Base-by-base conservation (phyloP, 768 basidiomycete species). In the Termitomyces titanicus region DNA sequence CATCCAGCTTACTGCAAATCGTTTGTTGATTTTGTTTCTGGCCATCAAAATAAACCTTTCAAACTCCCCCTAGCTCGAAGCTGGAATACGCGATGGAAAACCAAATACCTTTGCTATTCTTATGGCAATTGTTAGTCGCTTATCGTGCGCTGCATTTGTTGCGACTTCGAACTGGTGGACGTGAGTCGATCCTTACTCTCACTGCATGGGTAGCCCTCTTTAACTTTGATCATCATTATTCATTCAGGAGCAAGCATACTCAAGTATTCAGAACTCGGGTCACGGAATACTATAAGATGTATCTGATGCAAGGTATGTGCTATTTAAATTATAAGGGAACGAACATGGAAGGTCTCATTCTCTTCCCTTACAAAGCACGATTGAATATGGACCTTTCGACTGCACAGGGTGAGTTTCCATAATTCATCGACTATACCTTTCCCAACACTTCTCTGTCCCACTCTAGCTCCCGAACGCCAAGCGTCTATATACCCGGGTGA, bases 281-380 rank as follows among this genome's bases (percentile, higher is more conserved):
- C 18, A 57, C 39, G 7, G 61, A 64, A 13, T 58, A 67, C 51
- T 73, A 66, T 44, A 60, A 68, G n/a, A 54, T 66, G 10, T 35
- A 64, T 25, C 39, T 73, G 0, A 68, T 73, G 62, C 53, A 60
- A 22, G 63, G 68, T 71, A 51, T 20, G 56, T 52, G 27, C 38
- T 29, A 20, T 25, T n/a, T n/a, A n/a, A n/a, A 37, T 38, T 29
- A n/a, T 24, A 11, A 45, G n/a, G 6, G 12, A n/a, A 11, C 29
- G 9, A 17, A 48, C 35, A 11, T 11, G 12, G 11, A 15, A 35
- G 9, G 38, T 31, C n/a, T 18, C 6, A 17, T n/a, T 29, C 20
- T 10, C 12, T 4, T 3, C 15, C 17, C 7, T 40, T 6, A 22
- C 20, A 17, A 25, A 66, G 64, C 56, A 33, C 64, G 61, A 56